These are phyloP conservation scores for Takakia lepidozioides DNA, from an alignment of 225 moss, liverwort and hornwort genomes.

Conservation along the genomic window DNA sequence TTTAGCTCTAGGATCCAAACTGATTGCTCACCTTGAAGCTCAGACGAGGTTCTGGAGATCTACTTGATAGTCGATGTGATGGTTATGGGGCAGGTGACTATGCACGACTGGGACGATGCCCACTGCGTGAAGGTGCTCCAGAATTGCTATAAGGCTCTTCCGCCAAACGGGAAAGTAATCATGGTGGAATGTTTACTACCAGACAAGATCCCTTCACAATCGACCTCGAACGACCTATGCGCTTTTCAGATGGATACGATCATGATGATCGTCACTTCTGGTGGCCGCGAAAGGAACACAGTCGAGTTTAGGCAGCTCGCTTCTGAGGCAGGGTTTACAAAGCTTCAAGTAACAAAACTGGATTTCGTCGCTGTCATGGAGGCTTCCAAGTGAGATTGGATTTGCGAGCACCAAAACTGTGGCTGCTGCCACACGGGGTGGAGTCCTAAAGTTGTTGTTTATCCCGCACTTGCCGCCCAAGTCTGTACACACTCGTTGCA, in stretches of 20 bases:
- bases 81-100: conserved; percentile 10
- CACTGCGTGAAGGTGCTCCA: conserved; percentile 5
- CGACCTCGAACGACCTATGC: conserved; percentile 3
- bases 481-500: no score
- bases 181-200: conserved; percentile 12
- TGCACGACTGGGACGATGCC: conserved; percentile 15
- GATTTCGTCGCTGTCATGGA: conserved; percentile 8
- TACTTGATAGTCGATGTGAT: background rate
- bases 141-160: conserved; percentile 11
- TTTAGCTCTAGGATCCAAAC: no score
- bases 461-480: no score
- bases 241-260: conserved; percentile 3
- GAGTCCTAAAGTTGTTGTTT: no score
- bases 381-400: no score
- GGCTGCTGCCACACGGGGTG: no score
- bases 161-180: conserved; percentile 9
- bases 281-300: conserved; percentile 5
- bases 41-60: background rate
- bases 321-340: background rate
- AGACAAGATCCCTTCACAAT: background rate
- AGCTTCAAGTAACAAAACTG: conserved; percentile 4
- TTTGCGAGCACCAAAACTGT: no score
- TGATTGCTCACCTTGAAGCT: background rate
- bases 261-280: conserved; percentile 6
- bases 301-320: conserved; percentile 1